Evolutionary conservation across 2,329 filamentous ascomycete species (phyloP).

Genomic region (Nothophaeocryptopus gaeumannii): DNA sequence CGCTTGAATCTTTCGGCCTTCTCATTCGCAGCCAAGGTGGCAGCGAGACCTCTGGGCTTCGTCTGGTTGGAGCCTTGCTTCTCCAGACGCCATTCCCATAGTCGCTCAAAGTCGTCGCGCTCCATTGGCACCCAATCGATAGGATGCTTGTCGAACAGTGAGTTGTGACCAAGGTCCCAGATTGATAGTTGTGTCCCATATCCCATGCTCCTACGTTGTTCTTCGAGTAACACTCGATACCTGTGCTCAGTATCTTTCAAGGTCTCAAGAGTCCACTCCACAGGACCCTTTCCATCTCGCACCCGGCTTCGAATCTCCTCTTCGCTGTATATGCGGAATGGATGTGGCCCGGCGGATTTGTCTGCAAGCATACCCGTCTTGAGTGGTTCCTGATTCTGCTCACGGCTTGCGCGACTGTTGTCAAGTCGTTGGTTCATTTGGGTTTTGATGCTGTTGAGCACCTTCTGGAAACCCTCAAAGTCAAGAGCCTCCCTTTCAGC

Average conservation of each 20-base stretch:
- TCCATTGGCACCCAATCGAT: not conserved
- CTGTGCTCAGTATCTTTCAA: too few species aligned
- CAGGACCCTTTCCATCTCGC: too few species aligned
- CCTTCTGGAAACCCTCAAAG: not conserved
- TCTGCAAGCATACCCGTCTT: too few species aligned
- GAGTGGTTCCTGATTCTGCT: too few species aligned
- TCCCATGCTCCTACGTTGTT: too few species aligned
- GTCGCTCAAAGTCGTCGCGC: not conserved
- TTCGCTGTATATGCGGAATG: too few species aligned
- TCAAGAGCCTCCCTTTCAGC: not conserved
- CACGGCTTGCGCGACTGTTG: too few species aligned
- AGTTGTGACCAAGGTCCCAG: not conserved
- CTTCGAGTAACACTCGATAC: too few species aligned
- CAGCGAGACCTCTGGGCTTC: slow-evolving; percentile 2
- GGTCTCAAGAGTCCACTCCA: too few species aligned
- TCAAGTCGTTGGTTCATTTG: not conserved
- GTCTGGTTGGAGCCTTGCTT: not conserved
- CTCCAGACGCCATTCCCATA: not conserved
- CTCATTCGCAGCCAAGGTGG: not conserved
- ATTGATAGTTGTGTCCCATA: not conserved
- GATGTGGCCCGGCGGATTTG: too few species aligned
- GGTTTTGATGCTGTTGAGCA: not conserved
- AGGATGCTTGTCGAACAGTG: not conserved
- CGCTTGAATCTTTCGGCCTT: slow-evolving; percentile 14
- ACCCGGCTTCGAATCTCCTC: too few species aligned